phyloP scores from a whole-genome alignment of 225 moss, liverwort and hornwort genomes.

The Climacium dendroides region DNA sequence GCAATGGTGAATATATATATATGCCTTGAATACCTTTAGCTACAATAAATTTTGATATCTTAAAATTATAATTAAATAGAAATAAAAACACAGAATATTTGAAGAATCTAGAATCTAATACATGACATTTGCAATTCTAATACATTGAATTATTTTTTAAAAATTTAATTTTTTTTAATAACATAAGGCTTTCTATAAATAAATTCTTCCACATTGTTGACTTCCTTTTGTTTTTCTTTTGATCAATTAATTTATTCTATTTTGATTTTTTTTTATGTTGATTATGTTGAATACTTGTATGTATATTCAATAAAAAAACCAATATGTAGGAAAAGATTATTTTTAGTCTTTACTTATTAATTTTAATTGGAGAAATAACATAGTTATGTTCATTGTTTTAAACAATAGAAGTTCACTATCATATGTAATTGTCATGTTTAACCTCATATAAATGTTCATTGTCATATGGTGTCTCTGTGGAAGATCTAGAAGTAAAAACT shows the following conservation, averaged over 20 bases:
- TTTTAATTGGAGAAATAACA: background rate
- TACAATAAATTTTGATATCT: too few relatives aligned
- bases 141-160: background rate
- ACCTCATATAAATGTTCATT: too few relatives aligned
- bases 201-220: background rate
- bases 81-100: background rate
- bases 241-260: background rate
- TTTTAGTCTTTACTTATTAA: too few relatives aligned
- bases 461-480: background rate
- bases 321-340: background rate
- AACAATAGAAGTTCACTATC: background rate
- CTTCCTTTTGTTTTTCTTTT: background rate
- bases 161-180: rapidly evolving
- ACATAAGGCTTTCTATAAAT: background rate
- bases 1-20: background rate
- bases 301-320: background rate
- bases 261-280: background rate
- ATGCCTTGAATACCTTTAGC: too few relatives aligned
- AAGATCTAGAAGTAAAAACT: too few relatives aligned
- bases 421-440: too few relatives aligned
- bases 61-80: rapidly evolving
- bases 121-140: background rate
- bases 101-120: background rate
- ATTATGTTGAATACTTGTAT: background rate
- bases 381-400: background rate